These are phyloP conservation scores for Aspergillus ochraceoroseus DNA, from an alignment of 2,329 filamentous ascomycete genomes.

Conservation along the genomic window DNA sequence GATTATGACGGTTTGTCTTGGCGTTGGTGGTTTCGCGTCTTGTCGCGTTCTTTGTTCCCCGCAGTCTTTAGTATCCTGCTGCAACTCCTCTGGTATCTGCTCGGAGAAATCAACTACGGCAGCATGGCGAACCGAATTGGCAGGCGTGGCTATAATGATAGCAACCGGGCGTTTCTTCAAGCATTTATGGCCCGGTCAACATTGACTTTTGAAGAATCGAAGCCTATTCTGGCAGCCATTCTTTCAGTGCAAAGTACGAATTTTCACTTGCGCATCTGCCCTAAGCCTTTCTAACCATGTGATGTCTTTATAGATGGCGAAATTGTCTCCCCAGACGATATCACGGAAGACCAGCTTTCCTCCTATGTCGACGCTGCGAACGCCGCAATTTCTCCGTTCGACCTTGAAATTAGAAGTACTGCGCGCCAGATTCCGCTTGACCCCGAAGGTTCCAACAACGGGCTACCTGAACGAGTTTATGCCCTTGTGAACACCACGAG, in stretches of 20 bases:
- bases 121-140: slow-evolving; percentile 11
- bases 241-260: slow-evolving; percentile 54
- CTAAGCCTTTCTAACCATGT: too few relatives aligned
- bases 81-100: background rate
- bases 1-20: slow-evolving; percentile 12
- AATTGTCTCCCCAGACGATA: slow-evolving; percentile 53
- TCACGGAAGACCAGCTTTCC: slow-evolving; percentile 64
- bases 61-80: slow-evolving; percentile 5
- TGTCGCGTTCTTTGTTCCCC: slow-evolving; percentile 11
- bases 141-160: slow-evolving; percentile 51
- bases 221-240: slow-evolving; percentile 70
- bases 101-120: background rate
- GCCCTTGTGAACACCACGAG: slow-evolving; percentile 84
- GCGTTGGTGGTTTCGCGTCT: slow-evolving; percentile 14
- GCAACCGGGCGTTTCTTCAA: slow-evolving; percentile 85
- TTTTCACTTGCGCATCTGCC: background rate
- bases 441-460: slow-evolving; percentile 7
- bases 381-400: slow-evolving; percentile 68
- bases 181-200: slow-evolving; percentile 74
- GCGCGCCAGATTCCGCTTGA: slow-evolving; percentile 59
- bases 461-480: slow-evolving; percentile 56
- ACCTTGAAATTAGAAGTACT: slow-evolving; percentile 77
- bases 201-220: slow-evolving; percentile 69
- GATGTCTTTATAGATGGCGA: slow-evolving; percentile 42
- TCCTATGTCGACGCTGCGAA: slow-evolving; percentile 67